Conservation (phyloP, 495 filamentous ascomycete genomes). For the Hypomontagnella monticulosa region DNA sequence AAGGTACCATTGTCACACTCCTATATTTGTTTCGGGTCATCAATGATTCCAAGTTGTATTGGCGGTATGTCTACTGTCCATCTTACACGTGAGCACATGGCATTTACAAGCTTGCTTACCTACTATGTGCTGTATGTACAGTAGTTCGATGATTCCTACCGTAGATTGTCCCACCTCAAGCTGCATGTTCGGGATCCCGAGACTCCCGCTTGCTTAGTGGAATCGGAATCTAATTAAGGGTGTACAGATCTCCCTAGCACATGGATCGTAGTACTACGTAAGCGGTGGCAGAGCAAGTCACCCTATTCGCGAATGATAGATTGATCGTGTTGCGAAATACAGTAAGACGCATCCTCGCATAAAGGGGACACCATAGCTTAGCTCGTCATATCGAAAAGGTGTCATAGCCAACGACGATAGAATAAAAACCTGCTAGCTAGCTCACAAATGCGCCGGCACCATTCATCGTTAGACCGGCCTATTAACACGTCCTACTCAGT, state of each 20-base stretch:
- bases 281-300: slow-evolving; percentile 18
- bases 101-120: no score
- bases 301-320: slow-evolving; percentile 16
- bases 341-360: slow-evolving; percentile 23
- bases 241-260: slow-evolving; percentile 30
- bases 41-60: no score
- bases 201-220: slow-evolving; percentile 23
- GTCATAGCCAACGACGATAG: slow-evolving; percentile 11
- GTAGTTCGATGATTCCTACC: not conserved
- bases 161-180: slow-evolving; percentile 11
- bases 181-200: slow-evolving; percentile 25
- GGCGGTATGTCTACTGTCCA: slow-evolving; percentile 10
- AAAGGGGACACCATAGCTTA: not conserved
- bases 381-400: slow-evolving; percentile 1
- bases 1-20: not conserved
- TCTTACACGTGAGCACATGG: slow-evolving; percentile 11
- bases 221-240: slow-evolving; percentile 32
- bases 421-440: not conserved
- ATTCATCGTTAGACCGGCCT: not conserved
- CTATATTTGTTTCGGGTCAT: slow-evolving; percentile 13
- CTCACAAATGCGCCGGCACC: not conserved
- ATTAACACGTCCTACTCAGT: not conserved
- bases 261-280: slow-evolving; percentile 29
- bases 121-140: not conserved
- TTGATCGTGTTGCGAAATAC: not conserved